Conservation (phyloP, 2,329 filamentous ascomycete species). For the Sporothrix mexicana region DNA sequence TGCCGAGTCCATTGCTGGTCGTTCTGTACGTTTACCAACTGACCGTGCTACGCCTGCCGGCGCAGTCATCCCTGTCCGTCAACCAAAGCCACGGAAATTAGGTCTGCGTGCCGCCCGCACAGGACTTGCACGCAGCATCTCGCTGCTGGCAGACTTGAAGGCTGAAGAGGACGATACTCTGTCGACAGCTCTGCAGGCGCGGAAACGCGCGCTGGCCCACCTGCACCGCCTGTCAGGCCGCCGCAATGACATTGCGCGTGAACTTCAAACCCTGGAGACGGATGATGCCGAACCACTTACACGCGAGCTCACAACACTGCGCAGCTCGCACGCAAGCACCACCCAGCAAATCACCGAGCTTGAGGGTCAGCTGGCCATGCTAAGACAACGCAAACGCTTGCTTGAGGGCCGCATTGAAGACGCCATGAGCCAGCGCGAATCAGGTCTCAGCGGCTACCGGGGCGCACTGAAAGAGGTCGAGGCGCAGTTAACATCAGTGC, state of each 20-base stretch:
- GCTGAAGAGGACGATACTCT: slow-evolving; percentile 69
- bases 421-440: slow-evolving; percentile 69
- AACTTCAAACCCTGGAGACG: slow-evolving; percentile 60
- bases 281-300: slow-evolving; percentile 64
- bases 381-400: slow-evolving; percentile 66
- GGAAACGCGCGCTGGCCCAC: slow-evolving; percentile 63
- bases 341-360: slow-evolving; percentile 69
- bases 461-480: slow-evolving; percentile 71
- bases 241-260: slow-evolving; percentile 55
- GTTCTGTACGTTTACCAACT: slow-evolving; percentile 44
- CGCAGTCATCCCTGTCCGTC: slow-evolving; percentile 65
- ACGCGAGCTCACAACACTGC: slow-evolving; percentile 65
- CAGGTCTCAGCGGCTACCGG: slow-evolving; percentile 73
- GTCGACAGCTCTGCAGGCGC: slow-evolving; percentile 59
- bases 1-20: slow-evolving; percentile 41
- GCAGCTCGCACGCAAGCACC: slow-evolving; percentile 58
- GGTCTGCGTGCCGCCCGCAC: slow-evolving; percentile 68
- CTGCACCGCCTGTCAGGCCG: slow-evolving; percentile 60
- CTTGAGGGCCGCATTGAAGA: slow-evolving; percentile 66
- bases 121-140: slow-evolving; percentile 68
- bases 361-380: slow-evolving; percentile 65
- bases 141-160: slow-evolving; percentile 69
- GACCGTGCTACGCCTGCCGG: slow-evolving; percentile 47
- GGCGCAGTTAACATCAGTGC: slow-evolving; percentile 62
- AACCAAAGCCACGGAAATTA: slow-evolving; percentile 59